Evolutionary conservation across 2,329 filamentous ascomycete genomes (phyloP).

Genomic region (Penicillium sp.): DNA sequence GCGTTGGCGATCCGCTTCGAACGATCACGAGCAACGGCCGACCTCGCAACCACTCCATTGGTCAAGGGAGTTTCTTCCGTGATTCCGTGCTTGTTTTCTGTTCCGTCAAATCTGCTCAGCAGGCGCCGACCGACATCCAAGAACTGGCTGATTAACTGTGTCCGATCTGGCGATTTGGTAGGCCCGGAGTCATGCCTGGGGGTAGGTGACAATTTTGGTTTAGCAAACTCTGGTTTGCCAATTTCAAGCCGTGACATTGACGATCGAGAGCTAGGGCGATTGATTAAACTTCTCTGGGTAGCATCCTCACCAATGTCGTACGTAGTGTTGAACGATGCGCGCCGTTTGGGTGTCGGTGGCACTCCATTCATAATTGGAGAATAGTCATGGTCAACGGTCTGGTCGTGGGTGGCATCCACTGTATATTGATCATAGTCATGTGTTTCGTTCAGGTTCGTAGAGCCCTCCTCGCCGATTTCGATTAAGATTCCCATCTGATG

Average conservation of each 20-base stretch:
- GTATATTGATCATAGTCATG: conserved; percentile 28
- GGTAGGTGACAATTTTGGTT: conserved; percentile 20
- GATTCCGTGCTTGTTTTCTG: conserved; percentile 18
- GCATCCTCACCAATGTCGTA: conserved; percentile 54
- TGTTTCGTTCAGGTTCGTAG: conserved; percentile 36
- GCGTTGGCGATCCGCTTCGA: conserved; percentile 29
- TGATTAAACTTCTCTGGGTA: conserved; percentile 42
- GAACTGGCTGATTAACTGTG: conserved; percentile 40
- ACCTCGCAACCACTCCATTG: conserved; percentile 29
- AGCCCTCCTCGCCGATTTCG: conserved; percentile 54
- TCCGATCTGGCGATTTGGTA: conserved; percentile 32
- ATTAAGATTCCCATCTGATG: conserved; percentile 68
- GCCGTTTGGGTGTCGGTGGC: conserved; percentile 39
- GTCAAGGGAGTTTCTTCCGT: conserved; percentile 15
- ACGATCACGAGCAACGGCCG: conserved; percentile 31
- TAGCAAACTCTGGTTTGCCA: conserved; percentile 37
- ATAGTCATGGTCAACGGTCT: conserved; percentile 17
- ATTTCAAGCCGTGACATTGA: conserved; percentile 44
- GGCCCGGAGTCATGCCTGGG: conserved; percentile 6
- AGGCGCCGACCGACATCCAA: conserved; percentile 39
- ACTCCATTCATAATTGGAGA: conserved; percentile 28
- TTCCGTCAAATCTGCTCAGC: conserved; percentile 33
- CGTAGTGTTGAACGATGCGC: conserved; percentile 56
- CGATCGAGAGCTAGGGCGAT: conserved; percentile 44
- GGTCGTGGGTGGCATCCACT: conserved; percentile 24